Evolutionary conservation across 305 asterid genomes (phyloP), one percentile per base, ranked within the genome.

Genomic region (Ajuga reptans): DNA sequence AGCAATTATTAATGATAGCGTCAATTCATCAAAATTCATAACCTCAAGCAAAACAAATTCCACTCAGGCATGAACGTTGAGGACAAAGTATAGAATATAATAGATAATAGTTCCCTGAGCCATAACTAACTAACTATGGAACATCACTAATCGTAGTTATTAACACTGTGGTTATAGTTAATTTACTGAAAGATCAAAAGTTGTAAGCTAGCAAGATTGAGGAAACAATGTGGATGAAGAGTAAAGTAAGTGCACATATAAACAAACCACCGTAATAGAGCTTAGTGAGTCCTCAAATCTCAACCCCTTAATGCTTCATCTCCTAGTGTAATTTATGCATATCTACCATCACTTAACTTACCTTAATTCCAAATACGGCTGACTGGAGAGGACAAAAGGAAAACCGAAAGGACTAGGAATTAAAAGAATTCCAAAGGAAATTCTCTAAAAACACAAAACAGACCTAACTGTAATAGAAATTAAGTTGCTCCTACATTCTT

Each of bases 271-370:
- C 31, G 68, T 58, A 27, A 51, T 66, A 60, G 45, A 63, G 59
- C 73, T 63, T 45, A 67, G 47, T 7, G 39, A 27, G 65, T 71
- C 60, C 66, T 60, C 43, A 64, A 72, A 50, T 49, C 56, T 56
- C 61, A 67, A 47, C 53, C 43, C 15, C 60, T 27, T 34, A 63
- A 17, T 49, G 70, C 15, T 56, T 67, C 21, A 49, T 45, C 45
- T 14, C 65, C 59, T 16, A 39, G 16, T n/a, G 4, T 24, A 46
- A 9, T 31, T 9, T 58, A 11, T 41, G 49, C 45, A 10, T 29
- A 45, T 21, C 64, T 34, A 78, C 47, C 65, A 27, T 31, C 43
- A 60, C 9, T 51, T 59, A 31, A 51, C 37, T 43, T 16, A 45
- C 12, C 53, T 57, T 15, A 55, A 1, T 46, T 33, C 21, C 58